Conservation (phyloP, 2,329 filamentous ascomycete genomes). For the Aspergillus quadrilineatus region DNA sequence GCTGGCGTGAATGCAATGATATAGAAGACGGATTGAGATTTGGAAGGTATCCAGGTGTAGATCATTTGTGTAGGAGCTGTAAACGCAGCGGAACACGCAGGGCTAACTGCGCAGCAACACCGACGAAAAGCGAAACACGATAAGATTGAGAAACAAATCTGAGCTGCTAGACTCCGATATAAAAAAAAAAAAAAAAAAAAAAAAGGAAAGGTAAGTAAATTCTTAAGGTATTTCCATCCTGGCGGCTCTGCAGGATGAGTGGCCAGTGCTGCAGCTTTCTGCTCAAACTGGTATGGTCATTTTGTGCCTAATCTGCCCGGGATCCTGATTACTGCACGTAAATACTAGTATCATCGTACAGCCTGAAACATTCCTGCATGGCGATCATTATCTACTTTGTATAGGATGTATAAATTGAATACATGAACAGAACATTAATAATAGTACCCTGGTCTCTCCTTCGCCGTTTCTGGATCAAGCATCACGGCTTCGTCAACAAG, state of each 20-base stretch:
- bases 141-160: too few species aligned
- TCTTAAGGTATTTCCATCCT: not conserved
- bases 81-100: too few species aligned
- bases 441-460: not conserved
- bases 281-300: constrained; percentile 11
- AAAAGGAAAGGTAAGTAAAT: too few species aligned
- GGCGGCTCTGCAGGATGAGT: not conserved
- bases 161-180: not conserved
- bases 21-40: too few species aligned
- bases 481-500: not conserved
- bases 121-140: too few species aligned
- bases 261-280: not conserved
- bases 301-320: constrained; percentile 9
- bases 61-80: too few species aligned
- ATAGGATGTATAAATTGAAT: not conserved
- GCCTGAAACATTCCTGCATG: not conserved
- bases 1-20: too few species aligned
- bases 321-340: not conserved
- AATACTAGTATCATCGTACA: not conserved
- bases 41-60: too few species aligned
- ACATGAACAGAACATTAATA: not conserved
- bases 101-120: too few species aligned
- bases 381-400: not conserved
- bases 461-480: not conserved
- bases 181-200: too few species aligned